These are phyloP conservation scores for Solanum lycopersicoides DNA, from an alignment of 257 asterid species.

Conservation along the genomic window DNA sequence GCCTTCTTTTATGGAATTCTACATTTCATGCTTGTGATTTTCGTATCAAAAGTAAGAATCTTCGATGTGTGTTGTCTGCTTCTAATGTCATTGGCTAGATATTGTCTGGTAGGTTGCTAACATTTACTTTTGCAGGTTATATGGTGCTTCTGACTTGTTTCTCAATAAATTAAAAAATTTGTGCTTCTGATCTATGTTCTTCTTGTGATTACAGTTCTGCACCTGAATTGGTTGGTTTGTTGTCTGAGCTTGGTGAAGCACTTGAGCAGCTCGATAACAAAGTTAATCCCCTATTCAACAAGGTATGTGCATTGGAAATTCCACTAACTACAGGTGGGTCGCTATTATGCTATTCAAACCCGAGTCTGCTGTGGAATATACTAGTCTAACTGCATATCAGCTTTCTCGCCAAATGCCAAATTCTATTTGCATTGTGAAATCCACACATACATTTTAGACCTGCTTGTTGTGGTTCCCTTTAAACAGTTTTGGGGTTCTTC, in stretches of 20 bases:
- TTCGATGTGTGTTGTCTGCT: neutral
- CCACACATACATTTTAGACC: neutral
- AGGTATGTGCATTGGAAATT: constrained; percentile 30
- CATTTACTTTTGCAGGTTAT: neutral
- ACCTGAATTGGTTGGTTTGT: constrained; percentile 82
- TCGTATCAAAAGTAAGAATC: neutral
- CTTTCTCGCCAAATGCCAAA: neutral
- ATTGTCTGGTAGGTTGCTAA: neutral
- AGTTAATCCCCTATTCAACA: constrained; percentile 64
- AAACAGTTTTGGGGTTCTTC: neutral
- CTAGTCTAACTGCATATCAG: neutral
- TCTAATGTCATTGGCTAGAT: neutral
- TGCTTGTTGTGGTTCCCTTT: neutral
- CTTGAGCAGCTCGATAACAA: constrained; percentile 64
- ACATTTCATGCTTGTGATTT: neutral
- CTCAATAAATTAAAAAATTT: neutral
- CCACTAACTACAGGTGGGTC: neutral
- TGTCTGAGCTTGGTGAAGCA: constrained; percentile 74
- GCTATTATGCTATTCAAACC: neutral
- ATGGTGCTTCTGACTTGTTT: neutral
- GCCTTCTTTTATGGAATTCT: neutral
- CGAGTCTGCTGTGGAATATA: neutral
- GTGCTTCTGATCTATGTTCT: constrained; percentile 1
- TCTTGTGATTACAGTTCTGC: constrained; percentile 64
- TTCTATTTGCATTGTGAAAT: neutral